These are phyloP conservation scores for Aspergillus pseudotamarii DNA, from an alignment of 2,329 filamentous ascomycete genomes.

Conservation along the genomic window DNA sequence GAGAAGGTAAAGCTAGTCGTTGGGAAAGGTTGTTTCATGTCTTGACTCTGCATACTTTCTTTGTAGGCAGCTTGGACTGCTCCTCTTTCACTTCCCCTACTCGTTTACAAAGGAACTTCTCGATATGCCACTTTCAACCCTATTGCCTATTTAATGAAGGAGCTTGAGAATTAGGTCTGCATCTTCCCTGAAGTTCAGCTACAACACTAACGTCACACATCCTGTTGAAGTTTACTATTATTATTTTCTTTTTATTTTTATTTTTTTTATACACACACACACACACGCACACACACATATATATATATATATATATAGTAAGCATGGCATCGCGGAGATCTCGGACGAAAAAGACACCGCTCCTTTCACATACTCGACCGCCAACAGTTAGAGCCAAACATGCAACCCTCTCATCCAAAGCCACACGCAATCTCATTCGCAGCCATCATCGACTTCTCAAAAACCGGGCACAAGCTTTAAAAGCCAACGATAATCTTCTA, in stretches of 20 bases:
- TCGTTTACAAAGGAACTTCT: background rate
- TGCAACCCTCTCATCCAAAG: conserved; percentile 56
- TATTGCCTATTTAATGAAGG: background rate
- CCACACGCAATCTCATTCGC: conserved; percentile 61
- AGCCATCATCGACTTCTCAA: conserved; percentile 64
- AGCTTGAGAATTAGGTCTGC: background rate
- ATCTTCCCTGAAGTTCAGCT: background rate
- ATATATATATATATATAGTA: conserved; percentile 2
- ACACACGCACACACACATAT: too few relatives aligned
- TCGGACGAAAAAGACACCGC: conserved; percentile 35
- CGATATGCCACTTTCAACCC: background rate
- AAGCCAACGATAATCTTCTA: conserved; percentile 46
- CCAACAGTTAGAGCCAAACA: conserved; percentile 41
- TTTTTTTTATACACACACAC: background rate
- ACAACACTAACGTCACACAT: background rate
- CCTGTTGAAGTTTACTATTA: background rate
- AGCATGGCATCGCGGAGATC: conserved; percentile 35
- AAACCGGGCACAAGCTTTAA: conserved; percentile 54
- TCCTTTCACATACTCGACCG: conserved; percentile 51
- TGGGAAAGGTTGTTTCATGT: background rate
- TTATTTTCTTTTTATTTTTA: background rate
- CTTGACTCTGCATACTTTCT: background rate
- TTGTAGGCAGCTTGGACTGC: background rate
- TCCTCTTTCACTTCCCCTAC: background rate
- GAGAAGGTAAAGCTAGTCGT: background rate